phyloP scores from a whole-genome alignment of 768 basidiomycete species.

The Stropharia rugosoannulata region DNA sequence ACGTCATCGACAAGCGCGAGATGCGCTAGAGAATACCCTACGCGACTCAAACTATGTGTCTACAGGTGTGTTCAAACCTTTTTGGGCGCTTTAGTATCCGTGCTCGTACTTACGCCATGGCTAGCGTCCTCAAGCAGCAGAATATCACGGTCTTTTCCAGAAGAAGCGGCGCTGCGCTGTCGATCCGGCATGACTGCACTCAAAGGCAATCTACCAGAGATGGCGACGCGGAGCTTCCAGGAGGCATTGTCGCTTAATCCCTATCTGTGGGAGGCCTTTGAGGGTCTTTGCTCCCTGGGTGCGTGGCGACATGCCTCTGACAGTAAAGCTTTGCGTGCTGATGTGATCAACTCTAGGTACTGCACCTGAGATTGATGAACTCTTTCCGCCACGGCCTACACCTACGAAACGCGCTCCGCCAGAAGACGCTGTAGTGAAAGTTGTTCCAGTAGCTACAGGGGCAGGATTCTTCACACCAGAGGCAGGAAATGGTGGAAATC shows the following conservation, averaged over 20 bases:
- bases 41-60: constrained; percentile 51
- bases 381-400: constrained; percentile 64
- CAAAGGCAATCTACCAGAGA: constrained; percentile 76
- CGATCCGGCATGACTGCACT: constrained; percentile 73
- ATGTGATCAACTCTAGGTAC: constrained; percentile 45
- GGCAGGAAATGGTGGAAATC: constrained; percentile 49
- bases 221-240: constrained; percentile 69
- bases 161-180: constrained; percentile 74
- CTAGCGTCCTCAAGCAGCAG: constrained; percentile 57
- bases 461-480: constrained; percentile 80
- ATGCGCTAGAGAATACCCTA: constrained; percentile 65
- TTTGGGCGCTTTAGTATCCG: constrained; percentile 2
- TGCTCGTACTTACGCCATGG: constrained; percentile 12
- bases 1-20: constrained; percentile 74
- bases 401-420: constrained; percentile 54
- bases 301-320: constrained; percentile 19
- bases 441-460: constrained; percentile 58
- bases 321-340: constrained; percentile 11
- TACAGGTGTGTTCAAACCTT: constrained; percentile 46
- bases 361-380: constrained; percentile 67
- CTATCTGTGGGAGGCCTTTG: constrained; percentile 90
- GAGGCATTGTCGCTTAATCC: constrained; percentile 74
- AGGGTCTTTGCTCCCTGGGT: constrained; percentile 84
- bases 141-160: constrained; percentile 59
- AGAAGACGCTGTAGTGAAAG: constrained; percentile 48